A percentile compares a stretch with the other conserved stretches of the same genome.
phyloP scores from a whole-genome alignment of 108 stramenopile species.

The Pseudonitzschia pungens region DNA sequence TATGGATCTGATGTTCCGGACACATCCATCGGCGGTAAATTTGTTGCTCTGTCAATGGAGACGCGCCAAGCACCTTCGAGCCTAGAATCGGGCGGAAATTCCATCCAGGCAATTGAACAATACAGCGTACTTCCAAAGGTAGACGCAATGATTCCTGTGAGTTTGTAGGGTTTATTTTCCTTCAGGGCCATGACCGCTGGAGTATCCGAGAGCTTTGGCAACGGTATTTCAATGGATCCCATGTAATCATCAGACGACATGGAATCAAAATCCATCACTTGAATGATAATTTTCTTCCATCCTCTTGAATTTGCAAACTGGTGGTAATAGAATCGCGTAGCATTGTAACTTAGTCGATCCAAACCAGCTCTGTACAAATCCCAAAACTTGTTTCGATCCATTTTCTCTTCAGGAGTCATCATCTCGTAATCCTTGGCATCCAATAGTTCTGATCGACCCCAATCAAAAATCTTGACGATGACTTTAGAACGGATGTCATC shows the following conservation, averaged over 20 bases:
- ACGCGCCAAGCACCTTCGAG: conserved; percentile 22
- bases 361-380: conserved; percentile 12
- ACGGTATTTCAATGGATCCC: conserved; percentile 3
- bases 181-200: neutral
- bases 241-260: conserved; percentile 15
- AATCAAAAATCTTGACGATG: conserved; percentile 11
- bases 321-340: conserved; percentile 16
- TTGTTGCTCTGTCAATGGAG: neutral
- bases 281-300: conserved; percentile 12
- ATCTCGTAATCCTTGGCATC: neutral
- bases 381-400: conserved; percentile 16
- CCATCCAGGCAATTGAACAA: conserved; percentile 2
- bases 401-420: neutral
- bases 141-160: neutral
- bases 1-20: conserved; percentile 6
- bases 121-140: neutral
- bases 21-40: conserved; percentile 17
- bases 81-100: conserved; percentile 7
- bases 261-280: conserved; percentile 17
- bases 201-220: conserved; percentile 6
- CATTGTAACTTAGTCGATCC: conserved; percentile 16
- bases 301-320: conserved; percentile 1
- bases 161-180: conserved; percentile 3
- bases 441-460: conserved; percentile 22
- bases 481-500: conserved; percentile 10